phyloP scores from a whole-genome alignment of 306 rosid genomes.

The Citrullus colocynthis region DNA sequence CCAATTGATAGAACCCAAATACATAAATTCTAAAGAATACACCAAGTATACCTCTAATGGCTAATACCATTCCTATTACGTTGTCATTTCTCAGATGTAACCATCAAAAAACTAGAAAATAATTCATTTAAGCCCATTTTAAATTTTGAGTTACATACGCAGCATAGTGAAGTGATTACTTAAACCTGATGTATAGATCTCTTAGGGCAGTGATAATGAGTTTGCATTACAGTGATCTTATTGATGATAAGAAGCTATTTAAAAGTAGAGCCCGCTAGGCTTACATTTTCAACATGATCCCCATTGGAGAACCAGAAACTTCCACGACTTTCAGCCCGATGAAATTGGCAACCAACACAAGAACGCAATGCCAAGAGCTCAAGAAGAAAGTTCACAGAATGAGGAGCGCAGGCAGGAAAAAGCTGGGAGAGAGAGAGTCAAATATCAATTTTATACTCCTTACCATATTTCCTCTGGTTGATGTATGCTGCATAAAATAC shows the following conservation, averaged over 20 bases:
- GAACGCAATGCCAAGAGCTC: conserved; percentile 49
- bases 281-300: conserved; percentile 65
- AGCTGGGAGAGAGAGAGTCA: conserved; percentile 41
- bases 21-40: no score
- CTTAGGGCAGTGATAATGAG: background rate
- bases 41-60: no score
- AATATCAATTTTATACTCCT: background rate
- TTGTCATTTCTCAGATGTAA: no score
- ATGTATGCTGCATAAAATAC: background rate
- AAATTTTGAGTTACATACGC: no score
- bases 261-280: conserved; percentile 8
- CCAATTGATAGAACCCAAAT: no score
- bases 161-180: background rate
- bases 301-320: conserved; percentile 72
- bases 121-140: no score
- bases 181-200: background rate
- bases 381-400: conserved; percentile 60
- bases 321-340: conserved; percentile 80
- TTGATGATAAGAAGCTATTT: background rate
- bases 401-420: conserved; percentile 81
- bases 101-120: no score
- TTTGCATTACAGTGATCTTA: background rate
- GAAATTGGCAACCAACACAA: conserved; percentile 85
- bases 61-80: no score
- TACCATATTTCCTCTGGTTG: background rate